These are phyloP conservation scores for Avena insularis DNA, from an alignment of 176 grass and related monocot genomes.

Conservation along the genomic window DNA sequence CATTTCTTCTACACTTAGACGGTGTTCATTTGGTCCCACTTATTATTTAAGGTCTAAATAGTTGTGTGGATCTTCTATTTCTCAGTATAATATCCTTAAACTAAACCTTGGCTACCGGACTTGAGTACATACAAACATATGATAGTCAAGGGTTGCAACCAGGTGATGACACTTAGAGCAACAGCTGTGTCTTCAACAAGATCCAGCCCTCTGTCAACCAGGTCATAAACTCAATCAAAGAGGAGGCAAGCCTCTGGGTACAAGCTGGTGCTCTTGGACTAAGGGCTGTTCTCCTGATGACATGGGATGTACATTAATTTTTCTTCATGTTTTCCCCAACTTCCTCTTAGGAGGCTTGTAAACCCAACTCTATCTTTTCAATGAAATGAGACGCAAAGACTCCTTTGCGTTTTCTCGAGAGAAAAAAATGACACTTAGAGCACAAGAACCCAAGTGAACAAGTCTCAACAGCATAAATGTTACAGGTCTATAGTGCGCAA, in stretches of 20 bases:
- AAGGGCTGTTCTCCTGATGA: no score
- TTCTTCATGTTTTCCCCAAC: no score
- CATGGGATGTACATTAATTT: no score
- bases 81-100: constrained; percentile 17
- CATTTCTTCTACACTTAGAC: constrained; percentile 9
- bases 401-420: no score
- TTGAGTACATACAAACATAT: constrained; percentile 1
- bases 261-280: no score
- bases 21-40: constrained; percentile 15
- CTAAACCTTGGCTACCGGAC: background rate
- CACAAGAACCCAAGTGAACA: background rate
- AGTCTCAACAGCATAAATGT: constrained; percentile 18
- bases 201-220: no score
- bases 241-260: no score
- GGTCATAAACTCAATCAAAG: no score
- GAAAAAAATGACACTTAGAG: background rate
- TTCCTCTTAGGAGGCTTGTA: no score
- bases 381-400: no score
- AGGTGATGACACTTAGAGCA: background rate
- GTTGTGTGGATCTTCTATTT: constrained; percentile 1
- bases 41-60: constrained; percentile 3
- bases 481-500: background rate
- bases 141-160: background rate
- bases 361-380: no score
- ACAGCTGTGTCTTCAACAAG: no score